Evolutionary conservation across 129 eudicot genomes (phyloP), one percentile per base, ranked within the genome.

Genomic region (Scalesia atractyloides): DNA sequence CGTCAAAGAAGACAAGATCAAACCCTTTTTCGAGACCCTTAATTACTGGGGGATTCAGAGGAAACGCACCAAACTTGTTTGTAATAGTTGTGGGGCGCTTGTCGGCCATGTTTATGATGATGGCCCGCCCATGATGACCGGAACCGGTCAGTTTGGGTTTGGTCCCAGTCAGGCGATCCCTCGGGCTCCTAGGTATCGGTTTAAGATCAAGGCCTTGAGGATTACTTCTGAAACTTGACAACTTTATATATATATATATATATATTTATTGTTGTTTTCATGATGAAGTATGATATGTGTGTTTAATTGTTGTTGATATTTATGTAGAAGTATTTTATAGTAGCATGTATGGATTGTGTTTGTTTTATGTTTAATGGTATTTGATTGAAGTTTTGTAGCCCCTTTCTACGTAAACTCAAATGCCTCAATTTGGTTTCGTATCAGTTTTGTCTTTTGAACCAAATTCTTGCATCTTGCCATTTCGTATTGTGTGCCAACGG

Each of bases 11-110:
- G 96, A 95, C 70, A 91, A 91, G 75, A 86, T 95, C 79, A 64
- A 76, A 49, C 99, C 99, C 59, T 95, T 95, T 81, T 95, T 95
- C 68, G 99, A 95, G 76, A 88, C 96, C 11, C 9, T 95, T 0
- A 80, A 95, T 75, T 95, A 95, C 74, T 95, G 97, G 99, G 99
- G 99, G 5, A 91, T 91, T 34, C 99, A 95, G 49, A 72, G 99
- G 78, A 91, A 86, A 20, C 69, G 97, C 51, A 83, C 86, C 56
- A 95, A 86, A 75, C 84, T 95, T 68, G 73, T 79, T 54, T 95
- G 99, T 77, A 83, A 73, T 8, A 76, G 83, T 64, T 95, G 99
- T 56, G 88, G 91, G 0, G 63, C 68, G 17, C 75, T 84, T 14
- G 75, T 95, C 18, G 97, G 99, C 0, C 70, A 86, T 77, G 67